phyloP scores from a whole-genome alignment of 345 rosid species.

The Garcia nutans region DNA sequence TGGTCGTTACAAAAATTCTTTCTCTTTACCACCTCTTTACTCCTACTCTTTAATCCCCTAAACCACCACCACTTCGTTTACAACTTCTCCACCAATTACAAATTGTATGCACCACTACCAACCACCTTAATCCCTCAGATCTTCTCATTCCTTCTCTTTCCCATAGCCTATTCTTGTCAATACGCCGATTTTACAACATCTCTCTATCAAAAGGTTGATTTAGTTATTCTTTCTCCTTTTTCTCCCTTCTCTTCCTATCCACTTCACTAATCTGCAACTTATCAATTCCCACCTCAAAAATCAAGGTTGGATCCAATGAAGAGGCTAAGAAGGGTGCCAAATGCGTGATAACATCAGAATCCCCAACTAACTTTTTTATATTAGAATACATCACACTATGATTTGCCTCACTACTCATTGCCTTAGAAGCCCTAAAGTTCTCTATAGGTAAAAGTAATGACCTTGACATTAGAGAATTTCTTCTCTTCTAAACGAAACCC shows the following conservation, averaged over 20 bases:
- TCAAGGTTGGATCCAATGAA: constrained; percentile 91
- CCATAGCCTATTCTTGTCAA: no score
- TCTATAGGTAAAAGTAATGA: constrained; percentile 84
- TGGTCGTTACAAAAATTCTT: constrained; percentile 96
- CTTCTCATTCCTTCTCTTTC: no score
- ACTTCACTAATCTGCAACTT: no score
- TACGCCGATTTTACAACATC: no score
- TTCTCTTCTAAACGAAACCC: constrained; percentile 74
- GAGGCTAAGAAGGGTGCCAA: constrained; percentile 88
- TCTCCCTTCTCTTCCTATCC: no score
- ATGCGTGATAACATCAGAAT: constrained; percentile 81
- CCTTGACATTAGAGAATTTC: constrained; percentile 78
- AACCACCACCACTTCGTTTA: no score
- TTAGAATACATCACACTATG: constrained; percentile 54
- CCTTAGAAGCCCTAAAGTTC: constrained; percentile 77
- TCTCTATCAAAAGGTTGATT: no score
- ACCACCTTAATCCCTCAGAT: no score
- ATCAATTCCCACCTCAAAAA: constrained; percentile 92
- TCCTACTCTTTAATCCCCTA: constrained; percentile 56
- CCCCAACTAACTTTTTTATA: constrained; percentile 85
- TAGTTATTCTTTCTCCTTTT: no score
- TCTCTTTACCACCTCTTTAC: constrained; percentile 94
- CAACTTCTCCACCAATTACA: no score
- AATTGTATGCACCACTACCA: no score
- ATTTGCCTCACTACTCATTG: constrained; percentile 28